Evolutionary conservation across 768 basidiomycete species (phyloP).

Genomic region (Russula griseocarnosa): DNA sequence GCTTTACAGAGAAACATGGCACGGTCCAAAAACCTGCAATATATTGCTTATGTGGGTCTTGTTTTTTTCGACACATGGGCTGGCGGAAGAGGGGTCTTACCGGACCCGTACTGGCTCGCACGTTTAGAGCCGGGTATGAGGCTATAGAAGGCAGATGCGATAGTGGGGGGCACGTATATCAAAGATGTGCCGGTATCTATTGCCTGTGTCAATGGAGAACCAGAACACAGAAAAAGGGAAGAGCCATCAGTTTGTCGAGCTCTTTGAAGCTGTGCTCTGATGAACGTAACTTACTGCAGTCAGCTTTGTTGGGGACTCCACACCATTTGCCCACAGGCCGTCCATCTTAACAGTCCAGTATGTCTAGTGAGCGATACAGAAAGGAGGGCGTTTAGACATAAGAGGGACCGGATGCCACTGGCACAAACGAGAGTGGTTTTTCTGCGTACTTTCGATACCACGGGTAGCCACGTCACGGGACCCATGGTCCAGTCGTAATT

Average conservation of each 20-base stretch:
- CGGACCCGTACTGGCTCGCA: constrained; percentile 43
- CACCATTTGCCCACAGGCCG: constrained; percentile 39
- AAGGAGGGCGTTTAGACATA: neutral
- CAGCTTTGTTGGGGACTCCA: constrained; percentile 27
- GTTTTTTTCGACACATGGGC: neutral
- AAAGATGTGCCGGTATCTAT: constrained; percentile 68
- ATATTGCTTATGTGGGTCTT: neutral
- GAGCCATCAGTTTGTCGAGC: neutral
- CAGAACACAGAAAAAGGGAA: neutral
- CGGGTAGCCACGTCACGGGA: constrained; percentile 38
- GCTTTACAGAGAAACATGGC: constrained; percentile 43
- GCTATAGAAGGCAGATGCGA: constrained; percentile 47
- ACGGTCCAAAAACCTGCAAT: constrained; percentile 50
- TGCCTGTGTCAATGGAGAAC: constrained; percentile 45
- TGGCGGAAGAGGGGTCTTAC: constrained; percentile 30
- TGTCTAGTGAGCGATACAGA: constrained; percentile 38
- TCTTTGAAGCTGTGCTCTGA: neutral
- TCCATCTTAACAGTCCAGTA: constrained; percentile 58
- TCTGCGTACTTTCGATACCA: constrained; percentile 36
- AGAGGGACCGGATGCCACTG: neutral
- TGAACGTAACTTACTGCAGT: constrained; percentile 37
- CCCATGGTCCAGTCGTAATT: constrained; percentile 40
- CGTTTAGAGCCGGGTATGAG: constrained; percentile 48
- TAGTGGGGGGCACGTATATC: constrained; percentile 49
- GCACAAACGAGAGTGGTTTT: neutral